Base-by-base conservation (phyloP, 148 eudicot genomes). In the Amaranthus palmeri region DNA sequence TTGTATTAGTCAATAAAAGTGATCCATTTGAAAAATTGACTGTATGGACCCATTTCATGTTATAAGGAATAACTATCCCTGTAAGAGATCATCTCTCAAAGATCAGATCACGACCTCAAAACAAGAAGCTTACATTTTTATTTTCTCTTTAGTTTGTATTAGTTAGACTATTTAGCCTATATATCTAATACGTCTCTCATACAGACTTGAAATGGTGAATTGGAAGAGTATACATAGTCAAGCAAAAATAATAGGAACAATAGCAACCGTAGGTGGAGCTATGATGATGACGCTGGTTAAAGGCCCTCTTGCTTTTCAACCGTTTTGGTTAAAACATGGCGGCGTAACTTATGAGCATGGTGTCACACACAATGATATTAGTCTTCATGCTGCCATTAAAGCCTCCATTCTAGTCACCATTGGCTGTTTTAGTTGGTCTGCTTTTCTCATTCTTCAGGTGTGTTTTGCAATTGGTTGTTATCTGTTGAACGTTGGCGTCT, bases 391-490 rank as follows among this genome's bases (percentile, higher is more conserved):
- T 18, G 81, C 96, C 13, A 85, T 93, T 57, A 88, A 86, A 78
- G 98, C 97, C 18, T 74, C 98, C 3, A 64, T 91, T 54, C 82
- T 93, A 90, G 87, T 93, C 79, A 86, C 86, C 48, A 73, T 86
- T 66, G 97, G 92, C 70, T 89, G 96, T 86, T 85, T 91, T 76
- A 84, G 97, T 70, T 93, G 97, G 98, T 92, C 92, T 57, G 83
- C 84, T 81, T 93, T 93, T 80, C 86, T 91, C 81, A 88, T 91
- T 79, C 82, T 93, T 69, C 98, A 93, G 79, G 86, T 80, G 67
- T 4, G n/a, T 47, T 25, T 25, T 25, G 36, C 36, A 25, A 25
- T 25, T 25, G 36, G 36, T 25, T 25, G 36, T 25, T 25, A 2
- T 25, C 36, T 25, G 36, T 25, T 25, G 36, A 25, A 0, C 1